Evolutionary conservation across 441 rosid species (phyloP).

Genomic region (Raphanus hybrid): DNA sequence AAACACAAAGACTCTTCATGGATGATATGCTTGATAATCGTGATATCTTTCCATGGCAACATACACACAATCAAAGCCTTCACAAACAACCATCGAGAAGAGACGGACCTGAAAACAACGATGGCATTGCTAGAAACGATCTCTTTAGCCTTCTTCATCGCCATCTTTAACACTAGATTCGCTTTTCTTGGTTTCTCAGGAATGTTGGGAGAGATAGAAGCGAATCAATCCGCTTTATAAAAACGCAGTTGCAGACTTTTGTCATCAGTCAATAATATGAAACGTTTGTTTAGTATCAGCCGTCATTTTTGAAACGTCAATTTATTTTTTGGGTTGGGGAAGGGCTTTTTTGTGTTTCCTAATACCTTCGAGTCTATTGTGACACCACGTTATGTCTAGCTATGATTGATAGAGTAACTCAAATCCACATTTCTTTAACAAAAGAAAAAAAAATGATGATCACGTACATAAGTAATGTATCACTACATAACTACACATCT

Average conservation of each 20-base stretch:
- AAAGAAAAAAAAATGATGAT: too few species aligned
- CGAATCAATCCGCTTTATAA: neutral
- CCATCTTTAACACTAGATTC: constrained; percentile 46
- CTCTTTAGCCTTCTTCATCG: constrained; percentile 70
- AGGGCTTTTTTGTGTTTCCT: too few species aligned
- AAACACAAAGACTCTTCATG: neutral
- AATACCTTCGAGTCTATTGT: too few species aligned
- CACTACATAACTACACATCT: too few species aligned
- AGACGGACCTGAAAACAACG: constrained; percentile 72
- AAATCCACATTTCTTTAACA: too few species aligned
- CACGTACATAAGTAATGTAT: too few species aligned
- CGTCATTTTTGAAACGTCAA: constrained; percentile 3
- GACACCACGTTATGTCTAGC: too few species aligned
- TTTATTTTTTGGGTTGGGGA: too few species aligned
- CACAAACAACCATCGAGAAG: neutral
- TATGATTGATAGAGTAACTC: too few species aligned
- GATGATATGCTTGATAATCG: neutral
- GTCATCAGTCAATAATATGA: neutral
- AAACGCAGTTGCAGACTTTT: neutral
- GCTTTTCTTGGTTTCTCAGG: neutral
- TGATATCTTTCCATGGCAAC: neutral
- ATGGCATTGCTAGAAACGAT: constrained; percentile 60
- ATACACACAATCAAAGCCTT: neutral
- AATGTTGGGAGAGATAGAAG: neutral
- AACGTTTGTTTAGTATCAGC: neutral